Conservation (phyloP, 495 filamentous ascomycete genomes). For the Aspergillus ostianus region DNA sequence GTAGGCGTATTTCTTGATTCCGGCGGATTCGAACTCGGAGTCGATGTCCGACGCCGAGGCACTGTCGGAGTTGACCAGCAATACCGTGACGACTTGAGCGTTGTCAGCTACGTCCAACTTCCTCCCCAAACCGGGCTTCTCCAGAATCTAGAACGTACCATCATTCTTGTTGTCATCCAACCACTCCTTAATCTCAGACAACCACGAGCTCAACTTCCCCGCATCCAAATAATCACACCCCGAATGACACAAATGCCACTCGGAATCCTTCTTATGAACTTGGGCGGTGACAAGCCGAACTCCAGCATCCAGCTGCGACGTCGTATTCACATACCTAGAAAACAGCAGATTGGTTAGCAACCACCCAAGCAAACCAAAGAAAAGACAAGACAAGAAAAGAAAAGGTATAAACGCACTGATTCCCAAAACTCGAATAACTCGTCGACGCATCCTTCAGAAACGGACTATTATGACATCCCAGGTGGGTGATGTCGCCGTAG, state of each 20-base stretch:
- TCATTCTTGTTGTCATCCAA: slow-evolving; percentile 69
- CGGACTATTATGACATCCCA: slow-evolving; percentile 64
- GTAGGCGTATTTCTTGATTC: slow-evolving; percentile 63
- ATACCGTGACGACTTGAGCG: slow-evolving; percentile 63
- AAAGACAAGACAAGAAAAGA: not conserved
- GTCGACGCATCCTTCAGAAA: slow-evolving; percentile 54
- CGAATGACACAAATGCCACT: slow-evolving; percentile 66
- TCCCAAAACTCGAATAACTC: slow-evolving; percentile 55
- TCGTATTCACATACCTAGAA: slow-evolving; percentile 62
- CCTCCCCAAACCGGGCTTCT: not conserved
- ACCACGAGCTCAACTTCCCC: slow-evolving; percentile 60
- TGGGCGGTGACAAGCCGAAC: slow-evolving; percentile 71
- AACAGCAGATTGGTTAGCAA: slow-evolving; percentile 1
- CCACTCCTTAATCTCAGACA: slow-evolving; percentile 63
- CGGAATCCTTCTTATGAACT: slow-evolving; percentile 58
- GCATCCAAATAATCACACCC: slow-evolving; percentile 63
- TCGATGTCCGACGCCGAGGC: slow-evolving; percentile 54
- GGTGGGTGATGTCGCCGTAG: slow-evolving; percentile 61
- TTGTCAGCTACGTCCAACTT: slow-evolving; percentile 1
- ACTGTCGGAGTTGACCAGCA: slow-evolving; percentile 71
- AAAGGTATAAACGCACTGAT: slow-evolving; percentile 50
- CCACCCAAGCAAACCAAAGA: not conserved
- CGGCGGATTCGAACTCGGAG: slow-evolving; percentile 53
- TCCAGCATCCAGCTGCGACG: slow-evolving; percentile 66
- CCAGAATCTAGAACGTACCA: slow-evolving; percentile 27